Evolutionary conservation across 83 land plant genomes (phyloP), one percentile per base, ranked within the genome.

Genomic region (Diphasiastrum complanatum): DNA sequence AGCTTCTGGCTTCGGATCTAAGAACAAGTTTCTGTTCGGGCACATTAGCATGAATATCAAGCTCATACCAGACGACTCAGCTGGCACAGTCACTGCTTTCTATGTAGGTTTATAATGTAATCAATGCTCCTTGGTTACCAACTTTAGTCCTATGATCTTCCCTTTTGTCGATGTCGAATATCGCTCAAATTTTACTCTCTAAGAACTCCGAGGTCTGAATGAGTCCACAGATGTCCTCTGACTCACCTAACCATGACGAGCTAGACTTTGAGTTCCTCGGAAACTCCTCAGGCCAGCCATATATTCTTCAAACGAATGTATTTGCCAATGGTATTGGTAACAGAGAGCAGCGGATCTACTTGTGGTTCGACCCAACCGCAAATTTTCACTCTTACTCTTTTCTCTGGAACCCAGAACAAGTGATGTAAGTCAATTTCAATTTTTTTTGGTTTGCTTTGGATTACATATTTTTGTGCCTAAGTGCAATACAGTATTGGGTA

Each of bases 221-320:
- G n/a, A n/a, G n/a, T n/a, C n/a, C 22, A 47, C 76, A 80, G 83
- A 37, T 80, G 33, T 61, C 70, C 1, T 76, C 80, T 5, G 41
- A 64, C 33, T 71, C 76, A 14, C 4, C 72, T 28, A 28, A 10
- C 16, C 76, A 72, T 28, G 83, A 79, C 33, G 86, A 83, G 66
- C 60, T 83, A 11, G 80, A 80, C 40, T 72, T 80, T 47, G 80
- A 80, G 46, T 80, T 76, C 53, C 60, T 80, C 43, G 83, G 83
- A 10, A 76, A 79, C 22, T 26, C 72, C 1, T 63, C 69, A 52
- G 83, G 83, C 2, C 56, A 76, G 20, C 80, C 81, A 0, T 43
- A 29, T 52, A 65, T 33, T 1, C 35, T 80, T 18, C 80, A 80
- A 47, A 80, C 83, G 47, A 80, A 80, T 27, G 66, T 76, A 34